Conservation (phyloP, 345 rosid genomes). For the Eucalyptus cloeziana region DNA sequence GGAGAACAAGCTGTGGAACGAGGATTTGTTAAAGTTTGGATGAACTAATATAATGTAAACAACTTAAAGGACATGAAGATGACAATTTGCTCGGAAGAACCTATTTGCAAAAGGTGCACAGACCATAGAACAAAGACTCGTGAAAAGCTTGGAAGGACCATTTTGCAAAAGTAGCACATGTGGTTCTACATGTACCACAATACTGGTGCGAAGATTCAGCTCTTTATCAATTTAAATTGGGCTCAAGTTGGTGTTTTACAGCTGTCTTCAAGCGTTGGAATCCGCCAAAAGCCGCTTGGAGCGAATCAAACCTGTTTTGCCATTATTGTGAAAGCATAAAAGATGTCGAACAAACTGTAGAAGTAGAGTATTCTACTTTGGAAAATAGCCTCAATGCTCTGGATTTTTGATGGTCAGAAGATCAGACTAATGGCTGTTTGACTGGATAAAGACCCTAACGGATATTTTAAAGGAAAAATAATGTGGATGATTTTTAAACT, state of each 20-base stretch:
- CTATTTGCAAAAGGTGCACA: neutral
- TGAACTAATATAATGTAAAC: neutral
- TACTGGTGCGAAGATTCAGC: neutral
- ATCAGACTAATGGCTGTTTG: neutral
- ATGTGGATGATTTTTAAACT: fast-evolving
- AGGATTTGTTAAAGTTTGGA: neutral
- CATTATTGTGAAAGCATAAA: neutral
- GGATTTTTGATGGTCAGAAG: neutral
- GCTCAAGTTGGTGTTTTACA: neutral
- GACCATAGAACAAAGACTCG: neutral
- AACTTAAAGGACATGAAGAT: neutral
- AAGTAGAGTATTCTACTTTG: neutral
- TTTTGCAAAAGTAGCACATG: neutral
- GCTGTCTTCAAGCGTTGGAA: neutral
- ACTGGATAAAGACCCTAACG: neutral
- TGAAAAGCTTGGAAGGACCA: neutral
- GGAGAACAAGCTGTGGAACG: neutral
- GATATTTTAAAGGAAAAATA: neutral
- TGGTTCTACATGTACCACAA: neutral
- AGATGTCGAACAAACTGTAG: neutral
- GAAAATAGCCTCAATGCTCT: neutral
- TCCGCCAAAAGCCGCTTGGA: neutral
- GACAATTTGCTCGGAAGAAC: neutral
- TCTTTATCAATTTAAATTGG: neutral
- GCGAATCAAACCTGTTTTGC: neutral